A percentile compares a stretch with the other conserved stretches of the same genome.
phyloP scores from a whole-genome alignment of 1,284 basidiomycete species.

The Tilletia walkeri region DNA sequence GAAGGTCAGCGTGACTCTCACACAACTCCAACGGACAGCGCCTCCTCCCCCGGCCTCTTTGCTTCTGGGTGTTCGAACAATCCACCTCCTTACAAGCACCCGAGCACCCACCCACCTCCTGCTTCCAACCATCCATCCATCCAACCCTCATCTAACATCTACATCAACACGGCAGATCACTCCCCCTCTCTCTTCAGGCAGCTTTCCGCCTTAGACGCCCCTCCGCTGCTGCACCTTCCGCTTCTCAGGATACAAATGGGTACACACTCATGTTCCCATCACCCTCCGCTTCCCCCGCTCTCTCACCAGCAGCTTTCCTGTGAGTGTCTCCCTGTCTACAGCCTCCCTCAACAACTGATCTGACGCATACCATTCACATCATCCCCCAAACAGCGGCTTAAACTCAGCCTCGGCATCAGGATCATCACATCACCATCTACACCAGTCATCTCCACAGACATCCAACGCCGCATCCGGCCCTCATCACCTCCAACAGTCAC shows the following conservation, averaged over 20 bases:
- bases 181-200: not conserved
- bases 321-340: not conserved
- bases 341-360: not conserved
- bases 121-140: too few relatives aligned
- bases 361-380: not conserved
- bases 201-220: not conserved
- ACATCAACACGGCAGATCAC: not conserved
- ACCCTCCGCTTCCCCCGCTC: constrained; percentile 17
- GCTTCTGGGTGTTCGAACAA: too few relatives aligned
- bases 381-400: not conserved
- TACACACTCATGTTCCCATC: constrained; percentile 7
- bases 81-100: too few relatives aligned
- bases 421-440: constrained; percentile 11
- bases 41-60: too few relatives aligned
- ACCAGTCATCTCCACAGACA: constrained; percentile 2
- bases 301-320: constrained; percentile 11
- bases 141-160: too few relatives aligned
- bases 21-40: too few relatives aligned
- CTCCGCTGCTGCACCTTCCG: not conserved
- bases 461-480: constrained; percentile 6
- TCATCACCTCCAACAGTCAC: not conserved
- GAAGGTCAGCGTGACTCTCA: too few relatives aligned
- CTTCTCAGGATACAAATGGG: not conserved
- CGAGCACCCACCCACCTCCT: too few relatives aligned
- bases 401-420: constrained; percentile 1